Evolutionary conservation across 2,329 filamentous ascomycete species (phyloP), one percentile per base, ranked within the genome.

Genomic region (Cladobotryum mycophilum): DNA sequence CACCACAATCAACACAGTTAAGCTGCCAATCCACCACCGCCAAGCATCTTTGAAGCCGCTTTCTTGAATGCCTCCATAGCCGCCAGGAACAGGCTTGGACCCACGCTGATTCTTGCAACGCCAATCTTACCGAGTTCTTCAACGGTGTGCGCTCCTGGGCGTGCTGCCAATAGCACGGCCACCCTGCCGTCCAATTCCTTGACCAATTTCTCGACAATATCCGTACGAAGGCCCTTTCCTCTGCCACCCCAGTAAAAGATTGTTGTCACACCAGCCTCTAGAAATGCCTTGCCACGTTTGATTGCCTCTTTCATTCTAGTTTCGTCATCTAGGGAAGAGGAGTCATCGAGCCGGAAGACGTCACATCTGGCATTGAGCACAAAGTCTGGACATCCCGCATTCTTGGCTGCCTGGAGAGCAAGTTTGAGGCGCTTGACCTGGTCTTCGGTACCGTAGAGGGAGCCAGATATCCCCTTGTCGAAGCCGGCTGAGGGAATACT

Each of bases 231-330:
- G 38, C 78, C 64, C 13, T 70, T 61, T 35, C 64, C 64, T 0
- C 66, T 58, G 2, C 68, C 78, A 13, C 80, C 80, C 79, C 79
- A 84, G 47, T 82, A 78, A 65, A 83, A 84, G 0, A 81, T 71
- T 1, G 76, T 82, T 12, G 72, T 76, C 0, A 81, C 81, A 0
- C 81, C 81, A 2, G 79, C 79, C 0, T 69, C 73, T 3, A 84
- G 65, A 59, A 78, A 84, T n/a, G 73, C 74, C 51, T 72, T 75
- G 0, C 80, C 81, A 1, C 82, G 68, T 44, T 64, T 60, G 42
- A 84, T 68, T 2, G 74, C 78, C 44, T 82, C 76, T 2, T 68
- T 60, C 9, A 82, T 52, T 3, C 58, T 61, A 11, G 49, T 61
- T 44, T 62, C 74, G 41, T 69, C 65, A 15, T 61, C 54, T 4